Evolutionary conservation across 106 monocot genomes (phyloP).

Genomic region (Dendrobium nobile): DNA sequence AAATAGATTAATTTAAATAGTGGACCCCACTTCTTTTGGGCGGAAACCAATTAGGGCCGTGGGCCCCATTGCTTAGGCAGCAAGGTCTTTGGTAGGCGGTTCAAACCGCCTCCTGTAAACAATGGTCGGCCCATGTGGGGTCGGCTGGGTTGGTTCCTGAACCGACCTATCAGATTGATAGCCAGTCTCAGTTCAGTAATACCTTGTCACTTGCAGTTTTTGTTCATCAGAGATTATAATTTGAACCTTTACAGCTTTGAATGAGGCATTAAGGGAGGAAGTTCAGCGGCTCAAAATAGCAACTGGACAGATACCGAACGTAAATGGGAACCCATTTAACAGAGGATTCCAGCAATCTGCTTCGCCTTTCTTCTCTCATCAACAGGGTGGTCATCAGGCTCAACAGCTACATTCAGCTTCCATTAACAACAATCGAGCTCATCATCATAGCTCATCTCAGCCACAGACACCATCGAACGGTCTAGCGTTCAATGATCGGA

Average conservation of each 20-base stretch:
- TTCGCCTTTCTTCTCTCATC: constrained; percentile 17
- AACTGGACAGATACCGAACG: constrained; percentile 38
- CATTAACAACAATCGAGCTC: not conserved
- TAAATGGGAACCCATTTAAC: constrained; percentile 29
- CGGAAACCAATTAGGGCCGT: too few species aligned
- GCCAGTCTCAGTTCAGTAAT: too few species aligned
- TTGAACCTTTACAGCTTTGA: constrained; percentile 39
- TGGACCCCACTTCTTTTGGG: too few species aligned
- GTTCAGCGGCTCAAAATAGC: constrained; percentile 75
- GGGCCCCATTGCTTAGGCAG: too few species aligned
- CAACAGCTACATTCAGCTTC: constrained; percentile 20
- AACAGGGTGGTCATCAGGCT: constrained; percentile 14
- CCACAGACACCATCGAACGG: constrained; percentile 26
- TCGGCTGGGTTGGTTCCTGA: too few species aligned
- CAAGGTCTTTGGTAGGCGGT: too few species aligned
- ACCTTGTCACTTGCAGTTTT: too few species aligned
- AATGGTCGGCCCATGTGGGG: too few species aligned
- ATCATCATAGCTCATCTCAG: constrained; percentile 3
- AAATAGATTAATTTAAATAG: too few species aligned
- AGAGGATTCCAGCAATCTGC: constrained; percentile 25
- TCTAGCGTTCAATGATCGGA: constrained; percentile 16
- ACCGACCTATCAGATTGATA: too few species aligned
- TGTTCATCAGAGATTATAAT: too few species aligned
- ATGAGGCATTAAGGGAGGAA: constrained; percentile 66
- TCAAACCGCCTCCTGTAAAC: too few species aligned